These are phyloP conservation scores for Raffaelea deltoideospora DNA, from an alignment of 2,329 filamentous ascomycete genomes.

Conservation along the genomic window DNA sequence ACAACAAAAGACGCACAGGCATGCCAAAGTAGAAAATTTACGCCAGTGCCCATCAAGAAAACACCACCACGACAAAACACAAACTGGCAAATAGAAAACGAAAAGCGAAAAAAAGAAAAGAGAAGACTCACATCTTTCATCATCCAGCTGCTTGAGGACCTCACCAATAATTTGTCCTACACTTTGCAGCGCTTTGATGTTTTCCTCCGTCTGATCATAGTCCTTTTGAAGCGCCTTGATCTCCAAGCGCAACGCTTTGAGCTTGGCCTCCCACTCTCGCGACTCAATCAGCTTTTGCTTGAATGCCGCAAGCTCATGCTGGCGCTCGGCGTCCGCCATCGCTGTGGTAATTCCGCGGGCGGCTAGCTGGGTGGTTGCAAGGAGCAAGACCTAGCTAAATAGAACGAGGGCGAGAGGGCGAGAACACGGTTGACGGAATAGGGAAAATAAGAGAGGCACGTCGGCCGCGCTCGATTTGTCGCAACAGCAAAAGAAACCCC, in stretches of 20 bases:
- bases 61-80: no score
- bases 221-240: constrained; percentile 93
- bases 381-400: no score
- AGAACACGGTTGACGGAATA: no score
- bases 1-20: no score
- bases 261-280: constrained; percentile 95
- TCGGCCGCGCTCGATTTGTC: no score
- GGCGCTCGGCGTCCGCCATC: constrained; percentile 38
- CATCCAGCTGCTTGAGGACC: constrained; percentile 95
- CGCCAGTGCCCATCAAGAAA: no score
- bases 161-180: constrained; percentile 99
- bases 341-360: neutral
- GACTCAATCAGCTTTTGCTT: constrained; percentile 79
- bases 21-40: no score
- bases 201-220: constrained; percentile 94
- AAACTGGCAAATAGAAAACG: no score
- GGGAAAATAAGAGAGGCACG: no score
- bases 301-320: constrained; percentile 62
- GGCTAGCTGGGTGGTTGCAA: no score
- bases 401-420: no score
- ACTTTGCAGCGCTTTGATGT: constrained; percentile 98
- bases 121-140: constrained; percentile 74
- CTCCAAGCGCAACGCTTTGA: constrained; percentile 83
- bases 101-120: constrained; percentile 49
- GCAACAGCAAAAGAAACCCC: no score